Evolutionary conservation across 768 basidiomycete species (phyloP), one percentile per base, ranked within the genome.

Genomic region (Leucocoprinus birnbaumii): DNA sequence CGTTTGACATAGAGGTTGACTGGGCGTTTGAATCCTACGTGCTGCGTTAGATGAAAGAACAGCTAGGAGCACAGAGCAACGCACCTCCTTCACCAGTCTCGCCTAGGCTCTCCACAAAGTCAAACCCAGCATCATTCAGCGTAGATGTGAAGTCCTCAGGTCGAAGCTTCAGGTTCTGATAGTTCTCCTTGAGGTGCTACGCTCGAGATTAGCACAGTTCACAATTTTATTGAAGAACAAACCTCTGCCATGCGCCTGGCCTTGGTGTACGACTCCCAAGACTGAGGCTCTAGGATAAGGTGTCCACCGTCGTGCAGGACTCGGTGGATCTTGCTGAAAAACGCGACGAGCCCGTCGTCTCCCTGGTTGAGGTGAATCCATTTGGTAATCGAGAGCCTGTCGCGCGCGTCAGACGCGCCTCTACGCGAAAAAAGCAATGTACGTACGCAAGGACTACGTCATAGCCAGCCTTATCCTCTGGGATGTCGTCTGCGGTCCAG

Each of bases 331-430:
- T 84, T 80, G 1, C 65, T 69, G 63, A 96, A 95, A 67, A 94
- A 91, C 0, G 59, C 55, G 34, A 67, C 59, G n/a, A 96, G 61
- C 0, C 84, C 92, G 1, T 80, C 79, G 62, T 97, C 94, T 9
- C 88, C 87, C 9, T 75, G 74, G 59, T 94, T 86, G 10, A 96
- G 73, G 67, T 96, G 94, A 27, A 95, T 91, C 94, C 94, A 96
- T 69, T 94, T 96, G 0, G 92, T 83, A 42, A 95, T 70, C 0
- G 93, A 94, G 60, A 95, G 84, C 1, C 91, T 94, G 64, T 3
- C 31, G 11, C 21, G 40, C 56, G 44, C 24, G 9, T 35, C n/a
- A 48, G 35, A 25, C 41, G 24, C 37, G 10, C 10, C 10, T 24
- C 13, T 24, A 21, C 16, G 21, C 48, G 24, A 38, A 48, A 56